Evolutionary conservation across 352 stramenopile genomes (phyloP).

Genomic region (Blastocystis sp.): DNA sequence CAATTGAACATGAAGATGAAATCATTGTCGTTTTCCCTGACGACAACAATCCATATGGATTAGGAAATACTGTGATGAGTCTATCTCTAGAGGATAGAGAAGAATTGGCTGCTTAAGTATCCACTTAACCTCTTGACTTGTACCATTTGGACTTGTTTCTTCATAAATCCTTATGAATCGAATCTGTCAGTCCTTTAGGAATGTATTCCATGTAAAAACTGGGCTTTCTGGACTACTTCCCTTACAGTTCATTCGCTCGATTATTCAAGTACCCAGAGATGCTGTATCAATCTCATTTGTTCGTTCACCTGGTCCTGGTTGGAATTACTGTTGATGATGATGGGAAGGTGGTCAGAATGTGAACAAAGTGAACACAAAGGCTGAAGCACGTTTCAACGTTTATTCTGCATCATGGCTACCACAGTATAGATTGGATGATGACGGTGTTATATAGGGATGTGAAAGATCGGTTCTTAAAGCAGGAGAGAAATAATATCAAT

Average conservation of each 20-base stretch:
- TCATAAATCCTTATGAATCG: no score
- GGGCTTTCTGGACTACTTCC: neutral
- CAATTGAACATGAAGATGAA: neutral
- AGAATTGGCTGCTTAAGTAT: no score
- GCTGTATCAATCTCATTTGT: constrained; percentile 36
- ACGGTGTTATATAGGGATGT: constrained; percentile 62
- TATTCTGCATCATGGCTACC: constrained; percentile 30
- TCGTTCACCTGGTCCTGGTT: constrained; percentile 38
- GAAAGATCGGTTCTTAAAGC: constrained; percentile 50
- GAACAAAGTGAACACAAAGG: constrained; percentile 70
- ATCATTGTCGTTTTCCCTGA: neutral
- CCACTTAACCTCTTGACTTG: no score
- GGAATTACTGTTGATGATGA: neutral
- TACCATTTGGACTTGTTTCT: no score
- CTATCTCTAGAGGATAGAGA: no score
- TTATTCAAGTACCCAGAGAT: constrained; percentile 27
- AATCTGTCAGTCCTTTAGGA: no score
- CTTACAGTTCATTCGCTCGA: neutral
- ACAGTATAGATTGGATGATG: neutral
- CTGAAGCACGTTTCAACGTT: constrained; percentile 68
- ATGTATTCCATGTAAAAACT: no score
- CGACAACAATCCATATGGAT: neutral
- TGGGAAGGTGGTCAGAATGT: constrained; percentile 67
- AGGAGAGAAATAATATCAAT: constrained; percentile 70
- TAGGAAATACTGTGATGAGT: neutral